Conservation (phyloP, 345 rosid genomes). For the Aquilaria sinensis region DNA sequence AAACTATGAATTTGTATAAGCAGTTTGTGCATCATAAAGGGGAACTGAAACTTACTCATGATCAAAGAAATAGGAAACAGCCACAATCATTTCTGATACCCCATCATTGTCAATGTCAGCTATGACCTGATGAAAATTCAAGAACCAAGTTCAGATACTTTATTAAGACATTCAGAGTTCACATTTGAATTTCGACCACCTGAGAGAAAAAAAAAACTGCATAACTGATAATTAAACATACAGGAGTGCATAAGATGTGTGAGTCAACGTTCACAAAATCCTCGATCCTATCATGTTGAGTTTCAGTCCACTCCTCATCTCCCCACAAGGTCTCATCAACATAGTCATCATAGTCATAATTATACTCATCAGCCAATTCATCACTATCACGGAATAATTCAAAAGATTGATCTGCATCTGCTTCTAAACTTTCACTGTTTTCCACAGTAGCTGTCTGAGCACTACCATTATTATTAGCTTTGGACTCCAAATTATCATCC, state of each 20-base stretch:
- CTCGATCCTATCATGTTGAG: conserved; percentile 71
- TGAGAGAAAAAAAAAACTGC: conserved; percentile 1
- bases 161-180: background rate
- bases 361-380: conserved; percentile 86
- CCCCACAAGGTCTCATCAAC: conserved; percentile 92
- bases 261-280: conserved; percentile 91
- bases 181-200: background rate
- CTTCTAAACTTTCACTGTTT: conserved; percentile 76
- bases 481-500: conserved; percentile 42
- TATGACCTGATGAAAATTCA: conserved; percentile 54
- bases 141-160: background rate
- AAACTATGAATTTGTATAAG: conserved; percentile 13
- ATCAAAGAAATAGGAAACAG: conserved; percentile 95
- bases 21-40: background rate
- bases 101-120: conserved; percentile 99
- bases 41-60: conserved; percentile 59
- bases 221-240: conserved; percentile 38
- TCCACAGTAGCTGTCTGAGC: conserved; percentile 64
- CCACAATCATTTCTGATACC: conserved; percentile 86
- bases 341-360: conserved; percentile 91
- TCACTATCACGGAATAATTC: conserved; percentile 86
- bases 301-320: conserved; percentile 95
- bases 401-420: conserved; percentile 88
- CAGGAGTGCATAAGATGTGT: conserved; percentile 92
- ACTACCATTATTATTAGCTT: conserved; percentile 31